Evolutionary conservation across 1,139 yeast genomes (phyloP), one percentile per base, ranked within the genome.

Genomic region (Candida dubliniensis): DNA sequence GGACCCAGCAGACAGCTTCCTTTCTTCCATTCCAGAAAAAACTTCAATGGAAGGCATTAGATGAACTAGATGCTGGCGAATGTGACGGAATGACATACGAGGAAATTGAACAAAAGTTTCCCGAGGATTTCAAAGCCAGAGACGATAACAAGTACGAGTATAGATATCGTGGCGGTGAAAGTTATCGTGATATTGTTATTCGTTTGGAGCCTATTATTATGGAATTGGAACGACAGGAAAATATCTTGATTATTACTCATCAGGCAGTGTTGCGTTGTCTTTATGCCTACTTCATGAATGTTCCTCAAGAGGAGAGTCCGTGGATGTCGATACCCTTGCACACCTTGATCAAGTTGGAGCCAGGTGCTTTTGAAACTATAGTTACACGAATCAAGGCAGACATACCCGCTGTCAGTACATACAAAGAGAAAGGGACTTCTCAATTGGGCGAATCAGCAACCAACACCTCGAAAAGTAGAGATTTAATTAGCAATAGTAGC

Each of bases 251-350:
- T 51, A 95, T 95, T 36, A 95, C 99, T 12, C 99, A 93, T 63
- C 99, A 93, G 67, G 99, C 99, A 0, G 98, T 93, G 18, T 74
- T 93, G 55, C 80, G 99, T 58, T 93, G 99, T 63, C 84, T 93
- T 45, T 93, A 93, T 65, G 98, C 99, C 4, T 93, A 95, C 64
- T 93, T 91, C 62, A 95, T 93, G 98, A 93, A 93, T 62, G 96
- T 93, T 14, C 96, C 97, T 4, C 98, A 91, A 64, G 97, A 93
- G 58, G 95, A 90, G 61, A 81, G 91, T 48, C 99, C 99, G 4
- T 93, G 99, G 98, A 91, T 93, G 96, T 89, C 95, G 40, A 95
- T 93, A 45, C 99, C 99, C 8, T 73, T 93, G 58, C 99, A 93
- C 61, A 93, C 99, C 0, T 73, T 93, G 62, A 93, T 93, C 57